Evolutionary conservation across 495 filamentous ascomycete genomes (phyloP), one percentile per base, ranked within the genome.

Genomic region (Daldinia loculata): DNA sequence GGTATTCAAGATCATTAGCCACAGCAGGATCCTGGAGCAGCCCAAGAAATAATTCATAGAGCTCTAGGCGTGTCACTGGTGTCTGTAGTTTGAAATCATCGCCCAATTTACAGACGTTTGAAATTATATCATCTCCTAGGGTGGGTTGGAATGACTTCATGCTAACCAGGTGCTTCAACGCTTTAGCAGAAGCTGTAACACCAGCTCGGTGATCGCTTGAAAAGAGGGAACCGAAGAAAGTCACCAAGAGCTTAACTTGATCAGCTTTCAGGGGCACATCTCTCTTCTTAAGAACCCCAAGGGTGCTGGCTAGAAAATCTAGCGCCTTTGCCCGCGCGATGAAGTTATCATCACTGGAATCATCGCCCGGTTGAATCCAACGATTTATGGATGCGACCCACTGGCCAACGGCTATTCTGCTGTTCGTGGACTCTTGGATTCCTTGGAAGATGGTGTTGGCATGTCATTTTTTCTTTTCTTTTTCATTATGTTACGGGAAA

Each of bases 161-260:
- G 50, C 59, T 32, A 59, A 75, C 72, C 29, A 86, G 76, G 9
- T 80, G 77, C 6, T 74, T 76, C n/a, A 85, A 66, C 1, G 83
- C 84, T 63, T 83, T 81, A 29, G 80, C 71, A 4, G 83, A 80
- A n/a, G 83, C 81, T 8, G 80, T 79, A 61, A 85, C 78, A 27
- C 83, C 83, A 6, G 82, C 82, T 38, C 83, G 84, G 72, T 84
- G 83, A 59, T 85, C 83, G 62, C 80, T 81, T 0, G 80, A 82
- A 58, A 85, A 84, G 71, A 85, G 82, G 29, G 82, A 77, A 36
- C 80, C 79, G 48, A 85, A 85, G 78, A 85, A 85, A 52, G 76
- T 79, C 8, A 83, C 77, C 17, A 85, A 74, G 6, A 80, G 72
- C 22, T 77, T 70, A 12, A 84, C 76, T 76, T 84, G 83, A 22